phyloP scores from a whole-genome alignment of 164 flowering plant species.

The Euptelea pleiosperma region DNA sequence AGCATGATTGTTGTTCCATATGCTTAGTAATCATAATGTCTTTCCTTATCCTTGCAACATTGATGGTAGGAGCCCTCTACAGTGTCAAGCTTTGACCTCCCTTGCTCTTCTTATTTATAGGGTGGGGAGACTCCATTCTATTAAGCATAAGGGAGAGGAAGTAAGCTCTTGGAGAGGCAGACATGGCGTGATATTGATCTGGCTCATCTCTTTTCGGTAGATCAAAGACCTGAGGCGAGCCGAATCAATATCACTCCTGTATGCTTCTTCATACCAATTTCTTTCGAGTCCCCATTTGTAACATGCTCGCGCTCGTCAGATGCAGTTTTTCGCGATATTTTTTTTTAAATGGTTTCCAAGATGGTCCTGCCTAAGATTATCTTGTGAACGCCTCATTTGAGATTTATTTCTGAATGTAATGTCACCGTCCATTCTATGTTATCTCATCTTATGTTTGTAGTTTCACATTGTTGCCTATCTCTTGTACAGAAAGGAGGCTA shows the following conservation, averaged over 20 bases:
- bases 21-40: slow-evolving; percentile 2
- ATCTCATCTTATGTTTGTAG: no score
- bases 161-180: slow-evolving; percentile 2
- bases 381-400: no score
- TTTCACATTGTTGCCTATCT: no score
- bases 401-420: no score
- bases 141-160: neutral
- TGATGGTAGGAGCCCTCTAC: neutral
- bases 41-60: neutral
- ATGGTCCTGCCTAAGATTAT: no score
- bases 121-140: neutral
- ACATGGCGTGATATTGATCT: slow-evolving; percentile 18
- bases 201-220: slow-evolving; percentile 31
- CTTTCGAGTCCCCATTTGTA: neutral
- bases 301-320: no score
- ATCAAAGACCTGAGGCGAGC: slow-evolving; percentile 32
- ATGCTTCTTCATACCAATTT: slow-evolving; percentile 25
- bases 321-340: no score
- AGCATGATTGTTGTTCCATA: slow-evolving; percentile 5
- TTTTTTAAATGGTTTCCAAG: no score
- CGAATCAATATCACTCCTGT: slow-evolving; percentile 83
- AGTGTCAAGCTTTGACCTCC: neutral
- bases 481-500: no score
- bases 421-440: no score
- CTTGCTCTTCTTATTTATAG: slow-evolving; percentile 11